These are phyloP conservation scores for Tetrapisispora nanseiensis DNA, from an alignment of 805 yeast species.

Conservation along the genomic window DNA sequence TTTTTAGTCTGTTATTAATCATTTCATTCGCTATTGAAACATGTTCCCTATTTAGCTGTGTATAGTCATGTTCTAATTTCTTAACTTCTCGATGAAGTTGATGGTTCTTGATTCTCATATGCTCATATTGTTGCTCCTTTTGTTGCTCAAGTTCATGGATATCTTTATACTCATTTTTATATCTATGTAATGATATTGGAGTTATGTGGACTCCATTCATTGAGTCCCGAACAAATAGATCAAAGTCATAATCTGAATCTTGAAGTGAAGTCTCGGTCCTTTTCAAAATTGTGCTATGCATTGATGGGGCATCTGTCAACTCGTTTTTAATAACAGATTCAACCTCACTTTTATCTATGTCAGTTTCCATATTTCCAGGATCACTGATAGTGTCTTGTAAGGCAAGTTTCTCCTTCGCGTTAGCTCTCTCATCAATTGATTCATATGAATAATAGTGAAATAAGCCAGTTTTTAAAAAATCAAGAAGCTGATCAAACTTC, in stretches of 20 bases:
- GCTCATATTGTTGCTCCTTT: slow-evolving; percentile 52
- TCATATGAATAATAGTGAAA: slow-evolving; percentile 57
- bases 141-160: slow-evolving; percentile 59
- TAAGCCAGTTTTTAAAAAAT: slow-evolving; percentile 67
- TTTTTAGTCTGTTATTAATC: slow-evolving; percentile 65
- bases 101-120: slow-evolving; percentile 58
- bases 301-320: slow-evolving; percentile 6
- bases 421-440: slow-evolving; percentile 12
- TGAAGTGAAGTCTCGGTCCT: slow-evolving; percentile 2
- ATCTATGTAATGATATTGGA: slow-evolving; percentile 64
- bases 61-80: slow-evolving; percentile 59
- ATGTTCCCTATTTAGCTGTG: slow-evolving; percentile 70
- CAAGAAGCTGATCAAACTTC: slow-evolving; percentile 67
- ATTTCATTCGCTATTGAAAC: slow-evolving; percentile 78
- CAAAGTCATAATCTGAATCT: slow-evolving; percentile 45
- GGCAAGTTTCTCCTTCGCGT: too few species aligned
- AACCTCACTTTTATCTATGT: slow-evolving; percentile 7
- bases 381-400: too few species aligned
- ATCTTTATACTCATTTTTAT: slow-evolving; percentile 63
- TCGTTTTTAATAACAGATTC: slow-evolving; percentile 11
- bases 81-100: slow-evolving; percentile 63
- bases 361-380: too few species aligned
- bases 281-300: not conserved
- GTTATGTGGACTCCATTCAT: slow-evolving; percentile 53
- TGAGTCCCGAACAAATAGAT: slow-evolving; percentile 70